Evolutionary conservation across 164 flowering plant genomes (phyloP).

Genomic region (Liriodendron chinense): DNA sequence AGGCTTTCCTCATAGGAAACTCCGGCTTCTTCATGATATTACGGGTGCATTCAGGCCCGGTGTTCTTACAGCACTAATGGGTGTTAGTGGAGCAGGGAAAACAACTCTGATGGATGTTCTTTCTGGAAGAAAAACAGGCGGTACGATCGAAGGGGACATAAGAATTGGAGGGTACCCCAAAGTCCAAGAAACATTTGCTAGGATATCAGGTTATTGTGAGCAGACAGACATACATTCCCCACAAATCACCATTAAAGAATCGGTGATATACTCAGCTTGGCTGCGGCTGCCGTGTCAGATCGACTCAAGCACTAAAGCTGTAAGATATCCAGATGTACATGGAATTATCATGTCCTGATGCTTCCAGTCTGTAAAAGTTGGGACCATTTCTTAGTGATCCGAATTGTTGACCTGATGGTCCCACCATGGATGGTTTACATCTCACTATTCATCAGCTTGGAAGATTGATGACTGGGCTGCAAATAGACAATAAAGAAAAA

Average conservation of each 20-base stretch:
- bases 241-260: conserved; percentile 69
- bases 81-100: conserved; percentile 85
- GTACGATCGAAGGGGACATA: conserved; percentile 65
- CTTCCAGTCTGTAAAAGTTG: background rate
- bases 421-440: background rate
- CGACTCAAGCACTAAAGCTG: conserved; percentile 48
- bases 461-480: background rate
- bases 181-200: conserved; percentile 73
- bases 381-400: background rate
- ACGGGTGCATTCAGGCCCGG: conserved; percentile 76
- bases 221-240: conserved; percentile 83
- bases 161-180: conserved; percentile 71
- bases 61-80: conserved; percentile 81
- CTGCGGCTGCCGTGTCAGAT: conserved; percentile 56
- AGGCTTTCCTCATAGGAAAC: conserved; percentile 49
- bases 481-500: too few species aligned
- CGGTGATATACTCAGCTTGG: conserved; percentile 74
- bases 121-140: conserved; percentile 78
- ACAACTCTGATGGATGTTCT: conserved; percentile 84
- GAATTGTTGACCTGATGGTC: background rate
- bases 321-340: conserved; percentile 18
- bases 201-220: conserved; percentile 83
- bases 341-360: too few species aligned
- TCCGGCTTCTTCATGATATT: conserved; percentile 60
- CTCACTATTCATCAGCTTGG: background rate